Base-by-base conservation (phyloP, 2,329 filamentous ascomycete genomes). In the Botrytis byssoidea region DNA sequence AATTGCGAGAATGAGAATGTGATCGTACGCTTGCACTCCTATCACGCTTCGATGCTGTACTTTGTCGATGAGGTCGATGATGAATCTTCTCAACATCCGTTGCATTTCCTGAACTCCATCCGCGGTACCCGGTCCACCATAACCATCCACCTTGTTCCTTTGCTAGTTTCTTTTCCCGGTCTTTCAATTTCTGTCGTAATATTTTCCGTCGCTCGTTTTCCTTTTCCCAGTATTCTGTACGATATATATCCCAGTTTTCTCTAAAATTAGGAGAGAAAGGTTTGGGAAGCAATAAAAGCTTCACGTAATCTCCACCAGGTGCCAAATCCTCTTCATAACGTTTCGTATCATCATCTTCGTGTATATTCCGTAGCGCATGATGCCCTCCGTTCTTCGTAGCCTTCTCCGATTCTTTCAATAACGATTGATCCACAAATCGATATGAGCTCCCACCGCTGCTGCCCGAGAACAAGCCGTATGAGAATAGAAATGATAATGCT, bases 191-290 rank as follows among this genome's bases (percentile, higher is more conserved):
- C 61, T 87, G 81, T 60, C 93, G 88, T 37, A 98, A 85, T 73
- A 92, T 84, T 4, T 91, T 88, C 20, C 96, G 90, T 3, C 95
- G 91, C 82, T 97, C 94, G 80, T 99, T 99, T 82, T 99, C 96
- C 75, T 91, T 91, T 79, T 98, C 95, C 96, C 96, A 99, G 83
- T 98, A 99, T 75, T 98, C 95, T 48, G 92, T 91, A 71, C 96
- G 89, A 83, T 97, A 99, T 25, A 95, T 87, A 80, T 99, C 96
- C 96, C 96, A 99, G 77, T 97, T 97, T 82, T 98, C 95, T 32
- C 96, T 89, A 80, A 99, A 99, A 65, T 93, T 94, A 0, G 96
- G 92, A 9, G 93, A 97, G 80, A 99, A 99, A 0, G 95, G 94
- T 81, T 99, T 99, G 1, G 96, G 94, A 18, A 98, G 88, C 12